Evolutionary conservation across 345 rosid genomes (phyloP), one percentile per base, ranked within the genome.

Genomic region (Populus pruinosa): DNA sequence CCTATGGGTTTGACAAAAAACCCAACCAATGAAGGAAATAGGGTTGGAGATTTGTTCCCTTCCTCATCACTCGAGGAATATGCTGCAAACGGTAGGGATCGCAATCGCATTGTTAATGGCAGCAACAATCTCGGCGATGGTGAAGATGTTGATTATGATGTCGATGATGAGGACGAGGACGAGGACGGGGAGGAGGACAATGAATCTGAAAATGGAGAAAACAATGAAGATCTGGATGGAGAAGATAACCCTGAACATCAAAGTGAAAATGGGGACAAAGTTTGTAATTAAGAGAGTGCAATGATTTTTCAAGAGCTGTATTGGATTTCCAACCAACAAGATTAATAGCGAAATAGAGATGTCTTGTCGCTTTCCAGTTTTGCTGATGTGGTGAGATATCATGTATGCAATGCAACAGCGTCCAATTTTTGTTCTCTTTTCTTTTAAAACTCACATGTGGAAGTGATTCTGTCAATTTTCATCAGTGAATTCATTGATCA

Each of bases 1-100:
- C 77, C 92, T 3, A 84, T 84, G 18, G 83, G 81, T 68, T 73
- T 91, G 29, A 83, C 77, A 21, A 90, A 84, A 77, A 23, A 66
- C 4, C 82, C 83, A 2, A 56, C 84, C 59, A 83, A 82, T 56
- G 89, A 87, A 70, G 91, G 85, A 62, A 91, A 83, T 75, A 91
- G 88, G 85, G 97, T 91, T 56, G 96, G 96, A 56, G 96, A 89
- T 41, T 79, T 93, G 77, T 93, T 91, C 85, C 96, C 94, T 12
- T 68, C 90, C 43, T 76, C 87, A 81, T 87, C 96, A 14, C 94
- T 93, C 9, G 96, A 93, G 71, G 91, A 85, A 71, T 91, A 93
- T 83, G 93, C 93, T 68, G 85, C 81, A 44, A 84, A 84, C 44
- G 71, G 78, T 47, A 18, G 81, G 68, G 77, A 47, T 61, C 25